phyloP scores from a whole-genome alignment of 1,284 basidiomycete genomes.

The Puccinia horiana region DNA sequence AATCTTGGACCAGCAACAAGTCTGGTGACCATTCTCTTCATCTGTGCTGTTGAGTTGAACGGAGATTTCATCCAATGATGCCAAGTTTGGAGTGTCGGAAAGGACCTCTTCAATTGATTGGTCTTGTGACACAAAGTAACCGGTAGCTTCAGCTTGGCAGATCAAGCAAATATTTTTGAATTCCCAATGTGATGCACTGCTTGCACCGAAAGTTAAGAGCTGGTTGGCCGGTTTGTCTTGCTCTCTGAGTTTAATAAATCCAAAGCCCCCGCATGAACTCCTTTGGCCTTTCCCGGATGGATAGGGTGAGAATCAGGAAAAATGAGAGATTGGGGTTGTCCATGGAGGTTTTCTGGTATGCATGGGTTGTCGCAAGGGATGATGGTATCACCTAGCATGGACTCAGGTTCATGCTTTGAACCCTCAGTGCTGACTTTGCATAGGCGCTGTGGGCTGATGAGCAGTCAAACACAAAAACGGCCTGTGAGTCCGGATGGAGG shows the following conservation, averaged over 20 bases:
- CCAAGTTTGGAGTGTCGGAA: neutral
- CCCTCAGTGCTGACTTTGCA: neutral
- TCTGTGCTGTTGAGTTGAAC: neutral
- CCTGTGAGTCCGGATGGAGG: slow-evolving; percentile 13
- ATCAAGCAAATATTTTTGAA: neutral
- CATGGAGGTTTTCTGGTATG: neutral
- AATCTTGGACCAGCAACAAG: slow-evolving; percentile 11
- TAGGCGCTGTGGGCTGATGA: neutral
- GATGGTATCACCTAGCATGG: neutral
- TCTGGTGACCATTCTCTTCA: neutral
- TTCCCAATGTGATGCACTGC: neutral
- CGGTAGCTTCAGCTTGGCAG: neutral
- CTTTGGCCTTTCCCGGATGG: slow-evolving; percentile 4
- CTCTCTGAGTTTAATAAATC: neutral
- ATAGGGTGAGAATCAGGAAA: neutral
- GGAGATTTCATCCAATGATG: neutral
- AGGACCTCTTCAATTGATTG: neutral
- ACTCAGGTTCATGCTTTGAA: slow-evolving; percentile 23
- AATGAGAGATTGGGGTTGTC: neutral
- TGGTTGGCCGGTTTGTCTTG: neutral
- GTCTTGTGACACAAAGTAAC: neutral
- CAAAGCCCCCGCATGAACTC: neutral
- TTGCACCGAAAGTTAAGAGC: neutral
- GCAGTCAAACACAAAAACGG: slow-evolving; percentile 32
- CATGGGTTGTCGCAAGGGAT: slow-evolving; percentile 17